Evolutionary conservation across 192 early-diverging fungal species (phyloP), one percentile per base, ranked within the genome.

Genomic region (Linnemannia schmuckeri): DNA sequence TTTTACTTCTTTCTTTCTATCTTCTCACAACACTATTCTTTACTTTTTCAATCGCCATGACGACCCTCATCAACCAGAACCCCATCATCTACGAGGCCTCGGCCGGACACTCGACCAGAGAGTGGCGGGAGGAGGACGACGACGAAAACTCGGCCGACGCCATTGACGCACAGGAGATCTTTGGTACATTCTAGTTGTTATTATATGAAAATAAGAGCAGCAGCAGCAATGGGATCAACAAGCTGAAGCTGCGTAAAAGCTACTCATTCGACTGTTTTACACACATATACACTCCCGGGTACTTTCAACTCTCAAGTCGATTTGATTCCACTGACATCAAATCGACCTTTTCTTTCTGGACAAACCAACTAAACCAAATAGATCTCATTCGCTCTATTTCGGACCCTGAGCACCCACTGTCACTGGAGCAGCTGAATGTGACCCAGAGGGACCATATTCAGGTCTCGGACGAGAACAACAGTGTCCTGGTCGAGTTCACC

Each of bases 321-420:
- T 44, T 27, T 41, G 46, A 33, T 55, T 37, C 74, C 44, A 22
- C 52, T 37, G n/a, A 40, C 38, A 27, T 30, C 44, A 35, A 76
- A 0, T 47, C 38, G 18, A 3, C 27, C 42, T 30, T 73, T 68
- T 73, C 24, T 68, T 44, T 7, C 42, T 55, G 40, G 10, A 61
- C 57, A n/a, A 61, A 66, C 10, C 74, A n/a, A 55, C 46, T 20
- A 57, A 8, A 17, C 22, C 37, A 41, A 52, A 79, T 82, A 91
- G 96, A 98, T 77, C 92, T 98, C 38, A 98, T 99, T 82, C 94
- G 98, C 38, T 95, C 96, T 80, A 98, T 99, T 85, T 97, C 97
- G 78, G 98, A 99, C 83, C 98, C 98, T 8, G 98, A 99, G 88
- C 98, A 99, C 89, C 97, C 97, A 77, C 91, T 99, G 55, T 98